Evolutionary conservation across 2,329 filamentous ascomycete genomes (phyloP).

Genomic region (Rhexocercosporidium sp.): DNA sequence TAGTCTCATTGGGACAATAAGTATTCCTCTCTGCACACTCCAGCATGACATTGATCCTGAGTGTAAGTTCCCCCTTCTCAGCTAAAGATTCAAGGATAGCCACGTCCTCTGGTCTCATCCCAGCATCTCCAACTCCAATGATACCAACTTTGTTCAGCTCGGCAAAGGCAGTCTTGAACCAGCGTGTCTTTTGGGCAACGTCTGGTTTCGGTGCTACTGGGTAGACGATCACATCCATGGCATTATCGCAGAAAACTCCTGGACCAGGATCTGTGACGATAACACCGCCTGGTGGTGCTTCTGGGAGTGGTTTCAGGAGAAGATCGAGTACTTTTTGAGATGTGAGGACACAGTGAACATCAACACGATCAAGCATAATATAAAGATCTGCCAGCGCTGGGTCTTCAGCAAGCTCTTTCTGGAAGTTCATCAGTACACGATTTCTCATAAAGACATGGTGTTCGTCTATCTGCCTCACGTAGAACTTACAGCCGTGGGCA

Average conservation of each 20-base stretch:
- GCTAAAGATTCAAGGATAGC: constrained; percentile 59
- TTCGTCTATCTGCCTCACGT: neutral
- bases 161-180: constrained; percentile 64
- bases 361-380: constrained; percentile 73
- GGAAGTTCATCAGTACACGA: constrained; percentile 40
- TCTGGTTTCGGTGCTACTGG: constrained; percentile 62
- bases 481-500: constrained; percentile 60
- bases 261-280: constrained; percentile 64
- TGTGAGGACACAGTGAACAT: constrained; percentile 74
- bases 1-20: constrained; percentile 61
- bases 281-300: constrained; percentile 66
- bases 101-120: constrained; percentile 60
- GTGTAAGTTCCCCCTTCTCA: constrained; percentile 57
- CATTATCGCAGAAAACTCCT: constrained; percentile 77
- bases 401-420: constrained; percentile 59
- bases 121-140: constrained; percentile 73
- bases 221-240: constrained; percentile 64
- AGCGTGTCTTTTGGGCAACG: constrained; percentile 56
- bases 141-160: constrained; percentile 68
- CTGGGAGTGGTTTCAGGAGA: constrained; percentile 54
- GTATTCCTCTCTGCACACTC: constrained; percentile 69
- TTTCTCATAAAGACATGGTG: constrained; percentile 42
- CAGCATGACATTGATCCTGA: constrained; percentile 71
- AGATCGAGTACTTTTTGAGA: constrained; percentile 67
- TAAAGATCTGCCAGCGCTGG: constrained; percentile 59